Evolutionary conservation across 140 eudicot species (phyloP), one percentile per base, ranked within the genome.

Genomic region (Eryngium alpinum): DNA sequence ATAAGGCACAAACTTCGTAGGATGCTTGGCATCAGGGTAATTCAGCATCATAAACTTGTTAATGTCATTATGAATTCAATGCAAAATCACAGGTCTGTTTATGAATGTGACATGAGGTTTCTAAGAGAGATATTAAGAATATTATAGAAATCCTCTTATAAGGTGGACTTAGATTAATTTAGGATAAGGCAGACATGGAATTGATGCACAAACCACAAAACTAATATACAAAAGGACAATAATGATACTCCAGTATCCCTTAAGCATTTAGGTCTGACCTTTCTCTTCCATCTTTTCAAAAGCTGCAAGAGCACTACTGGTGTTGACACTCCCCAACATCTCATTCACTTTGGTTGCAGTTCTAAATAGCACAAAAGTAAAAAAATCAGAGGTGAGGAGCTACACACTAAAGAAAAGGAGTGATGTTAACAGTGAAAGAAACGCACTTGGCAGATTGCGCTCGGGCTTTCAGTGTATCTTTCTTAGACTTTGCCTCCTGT

Each of bases 201-300:
- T 52, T 78, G 19, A 13, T 28, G 67, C 49, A 77, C 17, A 77
- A 77, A 50, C 10, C n/a, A 31, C 38, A 21, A 18, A 77, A 77
- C 38, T 31, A 57, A 16, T 57, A 52, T 77, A 77, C 28, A 5
- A 44, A 57, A 77, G 22, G 67, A 5, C 12, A 10, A 24, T 28
- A 79, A 43, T 25, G 1, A 17, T 22, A 65, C 46, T 24, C 0
- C 21, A 31, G 49, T 2, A 78, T 78, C 50, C 22, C 9, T 11
- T 24, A 79, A 1, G 24, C 38, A 79, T 38, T 38, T 24, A 60
- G 31, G 75, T 44, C 82, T 25, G 59, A 90, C 99, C 99, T 88
- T 95, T 95, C 84, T 95, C 99, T 79, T 95, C 99, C 99, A 95
- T 95, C 86, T 91, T 95, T 84, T 95, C 99, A 79, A 95, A 95